Evolutionary conservation across 139 green algal genomes (phyloP), one percentile per base, ranked within the genome.

Genomic region (Chlamydomonas urium): DNA sequence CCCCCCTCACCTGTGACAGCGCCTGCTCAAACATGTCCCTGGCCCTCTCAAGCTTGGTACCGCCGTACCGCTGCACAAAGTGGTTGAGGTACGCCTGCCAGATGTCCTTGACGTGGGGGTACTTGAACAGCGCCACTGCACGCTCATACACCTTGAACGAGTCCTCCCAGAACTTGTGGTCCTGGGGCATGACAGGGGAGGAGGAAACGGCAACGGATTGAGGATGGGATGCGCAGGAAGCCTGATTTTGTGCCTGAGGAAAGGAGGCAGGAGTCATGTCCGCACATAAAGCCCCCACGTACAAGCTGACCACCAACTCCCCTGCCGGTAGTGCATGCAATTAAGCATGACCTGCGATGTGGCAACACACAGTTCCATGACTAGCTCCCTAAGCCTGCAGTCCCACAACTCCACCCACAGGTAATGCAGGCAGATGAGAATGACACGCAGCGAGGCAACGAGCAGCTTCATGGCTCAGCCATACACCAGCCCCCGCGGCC

Each of bases 311-410:
- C 8, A 50, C 10, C 14, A 17, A 53, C 47, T 4, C 10, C 71
- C 94, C 78, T 91, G 78, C 1, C 98, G 86, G 78, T 94, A 90
- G 0, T 83, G 38, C 21, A 93, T 91, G 67, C 93, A 98, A 81
- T 98, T 98, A 66, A 98, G 89, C 42, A 98, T 85, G 62, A 96
- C 94, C 86, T 99, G 94, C 26, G 95, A 92, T 21, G 94, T 98
- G 63, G 94, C 96, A 31, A 99, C 90, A 29, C 84, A 78, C 31
- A 96, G 84, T 60, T 97, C 90, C 75, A 99, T 73, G 66, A 97
- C 94, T 19, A 58, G 38, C 58, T 95, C 85, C 77, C 99, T 99
- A 17, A 91, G 89, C 8, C 73, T 84, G 67, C 79, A 79, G 4
- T 31, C 5, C 57, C n/a, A n/a, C n/a, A n/a, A n/a, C n/a, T n/a